Percentiles rank a stretch among this genome's conserved stretches.
Evolutionary conservation across 768 basidiomycete genomes (phyloP).

Genomic region (Gelatoporia subvermispora): DNA sequence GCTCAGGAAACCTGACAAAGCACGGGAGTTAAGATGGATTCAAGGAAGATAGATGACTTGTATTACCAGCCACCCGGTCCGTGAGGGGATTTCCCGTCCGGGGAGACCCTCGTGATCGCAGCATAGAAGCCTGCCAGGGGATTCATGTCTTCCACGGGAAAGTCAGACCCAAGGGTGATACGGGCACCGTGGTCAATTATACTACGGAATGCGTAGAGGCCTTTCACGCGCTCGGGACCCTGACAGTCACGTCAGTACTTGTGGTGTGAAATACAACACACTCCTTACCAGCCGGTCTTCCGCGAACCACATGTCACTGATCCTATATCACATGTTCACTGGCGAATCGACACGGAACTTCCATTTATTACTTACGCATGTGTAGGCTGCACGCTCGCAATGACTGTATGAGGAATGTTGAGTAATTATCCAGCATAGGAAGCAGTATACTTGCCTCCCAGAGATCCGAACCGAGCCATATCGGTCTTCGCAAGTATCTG

Average conservation of each 20-base stretch:
- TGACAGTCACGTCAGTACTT: constrained; percentile 1
- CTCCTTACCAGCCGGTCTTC: constrained; percentile 67
- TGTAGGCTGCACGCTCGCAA: constrained; percentile 87
- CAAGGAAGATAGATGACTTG: constrained; percentile 1
- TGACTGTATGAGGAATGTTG: constrained; percentile 45
- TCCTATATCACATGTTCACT: constrained; percentile 34
- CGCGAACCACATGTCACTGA: constrained; percentile 88
- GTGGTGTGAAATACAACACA: neutral
- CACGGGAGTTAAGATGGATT: neutral
- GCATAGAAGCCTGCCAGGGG: constrained; percentile 85
- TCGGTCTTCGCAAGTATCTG: constrained; percentile 80
- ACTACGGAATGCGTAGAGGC: constrained; percentile 83
- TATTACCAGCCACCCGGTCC: constrained; percentile 76
- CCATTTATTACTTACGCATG: constrained; percentile 57
- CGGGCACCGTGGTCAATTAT: constrained; percentile 58
- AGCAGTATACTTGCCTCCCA: constrained; percentile 59
- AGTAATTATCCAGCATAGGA: neutral
- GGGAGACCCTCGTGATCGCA: constrained; percentile 72
- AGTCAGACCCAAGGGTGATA: constrained; percentile 83
- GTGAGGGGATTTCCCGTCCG: constrained; percentile 71
- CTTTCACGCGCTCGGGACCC: constrained; percentile 82
- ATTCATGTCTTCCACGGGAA: constrained; percentile 84
- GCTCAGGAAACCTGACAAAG: constrained; percentile 68
- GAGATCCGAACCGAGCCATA: constrained; percentile 67
- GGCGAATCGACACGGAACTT: neutral